Evolutionary conservation across 2,329 filamentous ascomycete genomes (phyloP).

Genomic region (Penicillium hesseltinei): DNA sequence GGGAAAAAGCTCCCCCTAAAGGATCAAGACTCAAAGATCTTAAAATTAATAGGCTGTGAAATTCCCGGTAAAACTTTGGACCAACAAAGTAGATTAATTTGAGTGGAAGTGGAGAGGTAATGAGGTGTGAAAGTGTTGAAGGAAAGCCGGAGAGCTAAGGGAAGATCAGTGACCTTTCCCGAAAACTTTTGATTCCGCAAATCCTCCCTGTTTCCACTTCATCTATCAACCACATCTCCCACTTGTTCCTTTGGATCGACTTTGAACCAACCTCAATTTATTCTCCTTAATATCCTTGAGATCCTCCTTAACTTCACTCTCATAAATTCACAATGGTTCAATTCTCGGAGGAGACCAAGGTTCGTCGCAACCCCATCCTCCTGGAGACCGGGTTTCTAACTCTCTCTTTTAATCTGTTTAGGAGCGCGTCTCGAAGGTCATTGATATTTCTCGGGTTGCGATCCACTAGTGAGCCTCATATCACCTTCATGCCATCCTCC

Average conservation of each 20-base stretch:
- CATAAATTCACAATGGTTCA: conserved; percentile 48
- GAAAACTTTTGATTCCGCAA: conserved; percentile 33
- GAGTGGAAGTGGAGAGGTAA: neutral
- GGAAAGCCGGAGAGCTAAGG: conserved; percentile 18
- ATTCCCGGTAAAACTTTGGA: neutral
- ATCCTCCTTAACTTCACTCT: neutral
- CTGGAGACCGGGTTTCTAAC: conserved; percentile 5
- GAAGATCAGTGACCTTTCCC: conserved; percentile 24
- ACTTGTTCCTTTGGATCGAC: conserved; percentile 1
- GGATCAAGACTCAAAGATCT: too few species aligned
- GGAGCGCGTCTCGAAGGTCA: conserved; percentile 97
- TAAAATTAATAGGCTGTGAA: neutral
- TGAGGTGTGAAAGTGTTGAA: conserved; percentile 4
- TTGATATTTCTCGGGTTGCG: conserved; percentile 88
- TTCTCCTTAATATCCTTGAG: neutral
- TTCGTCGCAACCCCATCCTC: conserved; percentile 38
- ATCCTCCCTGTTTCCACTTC: conserved; percentile 10
- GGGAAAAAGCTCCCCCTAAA: neutral
- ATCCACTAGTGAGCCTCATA: conserved; percentile 81
- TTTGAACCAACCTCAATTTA: neutral
- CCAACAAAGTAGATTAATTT: neutral
- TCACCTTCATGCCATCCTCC: neutral
- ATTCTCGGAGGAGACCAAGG: conserved; percentile 97
- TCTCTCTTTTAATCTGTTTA: conserved; percentile 38
- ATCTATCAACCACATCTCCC: conserved; percentile 17